These are phyloP conservation scores for Debaryomyces maramus DNA, from an alignment of 805 yeast species.

Conservation along the genomic window DNA sequence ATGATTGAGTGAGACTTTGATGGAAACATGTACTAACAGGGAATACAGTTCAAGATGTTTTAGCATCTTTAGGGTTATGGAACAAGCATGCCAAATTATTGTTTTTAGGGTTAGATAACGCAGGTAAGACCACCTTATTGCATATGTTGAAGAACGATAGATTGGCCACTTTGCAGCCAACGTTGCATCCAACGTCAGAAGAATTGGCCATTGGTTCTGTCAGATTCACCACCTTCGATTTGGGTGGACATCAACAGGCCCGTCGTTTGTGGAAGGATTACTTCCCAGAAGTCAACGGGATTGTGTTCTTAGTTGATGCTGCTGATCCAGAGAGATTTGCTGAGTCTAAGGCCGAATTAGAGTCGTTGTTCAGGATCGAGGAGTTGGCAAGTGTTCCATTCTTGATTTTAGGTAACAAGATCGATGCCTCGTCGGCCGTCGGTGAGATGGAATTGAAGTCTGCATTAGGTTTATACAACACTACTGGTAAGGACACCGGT, in stretches of 20 bases:
- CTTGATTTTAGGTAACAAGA: slow-evolving; percentile 92
- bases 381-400: slow-evolving; percentile 90
- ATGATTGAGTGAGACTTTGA: not conserved
- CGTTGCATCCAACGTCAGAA: slow-evolving; percentile 98
- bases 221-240: slow-evolving; percentile 95
- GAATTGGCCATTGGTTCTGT: slow-evolving; percentile 96
- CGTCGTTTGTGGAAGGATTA: slow-evolving; percentile 99
- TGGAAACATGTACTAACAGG: slow-evolving; percentile 6
- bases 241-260: slow-evolving; percentile 98
- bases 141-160: slow-evolving; percentile 79
- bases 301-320: slow-evolving; percentile 93
- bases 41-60: slow-evolving; percentile 42
- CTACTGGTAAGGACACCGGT: slow-evolving; percentile 81
- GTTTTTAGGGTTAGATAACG: slow-evolving; percentile 48
- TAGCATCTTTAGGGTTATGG: slow-evolving; percentile 49
- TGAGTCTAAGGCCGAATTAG: slow-evolving; percentile 93
- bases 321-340: slow-evolving; percentile 95
- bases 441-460: slow-evolving; percentile 91
- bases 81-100: slow-evolving; percentile 49
- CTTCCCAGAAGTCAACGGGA: slow-evolving; percentile 98
- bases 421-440: slow-evolving; percentile 91
- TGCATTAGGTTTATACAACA: slow-evolving; percentile 76
- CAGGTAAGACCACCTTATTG: slow-evolving; percentile 48
- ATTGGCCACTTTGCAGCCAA: slow-evolving; percentile 95
- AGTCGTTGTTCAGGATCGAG: slow-evolving; percentile 87